Base-by-base conservation (phyloP, 2,329 filamentous ascomycete species). In the Blumeria graminis region DNA sequence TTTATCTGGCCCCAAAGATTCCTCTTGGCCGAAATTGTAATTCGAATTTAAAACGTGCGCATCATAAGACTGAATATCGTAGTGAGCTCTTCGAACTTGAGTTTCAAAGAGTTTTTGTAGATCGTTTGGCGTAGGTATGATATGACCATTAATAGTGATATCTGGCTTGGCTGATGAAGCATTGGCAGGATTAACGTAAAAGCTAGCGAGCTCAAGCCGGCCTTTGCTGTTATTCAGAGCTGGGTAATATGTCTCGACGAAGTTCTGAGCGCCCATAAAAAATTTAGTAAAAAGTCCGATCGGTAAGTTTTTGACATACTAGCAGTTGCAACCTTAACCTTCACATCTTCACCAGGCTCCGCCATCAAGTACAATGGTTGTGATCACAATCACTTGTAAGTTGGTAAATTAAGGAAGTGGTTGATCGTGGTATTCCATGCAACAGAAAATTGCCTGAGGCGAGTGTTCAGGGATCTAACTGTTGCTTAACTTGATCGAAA, bases 131-230 rank as follows among this genome's bases (percentile, higher is more conserved):
- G 78, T 74, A 36, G 75, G 68, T 39, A 86, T 71, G 1, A 77
- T 69, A 52, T 80, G 80, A 63, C 88, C 87, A 70, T 94, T 94
- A 73, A 88, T 82, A 63, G 80, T 77, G 63, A 94, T 88, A 65
- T 81, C 78, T 55, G 85, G 74, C 36, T 73, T 71, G 28, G 73
- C 69, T 59, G 72, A 70, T n/a, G 75, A 76, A 58, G 73, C 70
- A 10, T 73, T 62, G 28, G 76, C 76, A 55, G 73, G 69, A 65
- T 77, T 76, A 61, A 80, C 71, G 72, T 94, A 94, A 73, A 81
- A 93, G n/a, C 71, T 70, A 13, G 34, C 16, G 33, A 94, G 74
- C 9, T 72, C 71, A 36, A 58, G 52, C 38, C 59, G 57, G 46
- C 71, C 68, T 60, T 76, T 74, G 45, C 72, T 68, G 58, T 73